Evolutionary conservation across 2,329 filamentous ascomycete genomes (phyloP).

Genomic region (Diaporthe humulicola): DNA sequence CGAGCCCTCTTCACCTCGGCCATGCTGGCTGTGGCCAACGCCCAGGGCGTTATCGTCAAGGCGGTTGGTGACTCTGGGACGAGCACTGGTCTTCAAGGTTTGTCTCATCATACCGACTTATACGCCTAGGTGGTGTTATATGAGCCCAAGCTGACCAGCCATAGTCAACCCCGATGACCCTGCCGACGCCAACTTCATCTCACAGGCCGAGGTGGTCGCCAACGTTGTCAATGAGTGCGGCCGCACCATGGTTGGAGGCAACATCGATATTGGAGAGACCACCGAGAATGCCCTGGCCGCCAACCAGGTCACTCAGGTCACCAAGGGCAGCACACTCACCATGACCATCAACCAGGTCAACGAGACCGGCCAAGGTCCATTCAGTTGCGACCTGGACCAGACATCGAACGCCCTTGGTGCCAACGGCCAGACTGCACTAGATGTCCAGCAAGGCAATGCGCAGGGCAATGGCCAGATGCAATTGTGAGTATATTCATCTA

Average conservation of each 20-base stretch:
- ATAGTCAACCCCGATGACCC: conserved; percentile 29
- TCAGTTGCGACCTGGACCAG: conserved; percentile 62
- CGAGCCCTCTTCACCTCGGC: conserved; percentile 34
- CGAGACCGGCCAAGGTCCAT: conserved; percentile 63
- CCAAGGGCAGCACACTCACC: conserved; percentile 56
- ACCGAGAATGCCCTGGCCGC: conserved; percentile 63
- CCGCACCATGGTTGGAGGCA: conserved; percentile 69
- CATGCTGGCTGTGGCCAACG: conserved; percentile 38
- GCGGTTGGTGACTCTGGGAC: conserved; percentile 35
- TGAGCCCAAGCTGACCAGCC: not conserved
- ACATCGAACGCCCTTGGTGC: conserved; percentile 57
- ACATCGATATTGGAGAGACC: conserved; percentile 69
- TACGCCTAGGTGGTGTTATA: not conserved
- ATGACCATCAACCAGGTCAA: conserved; percentile 63
- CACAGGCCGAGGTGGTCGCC: conserved; percentile 62
- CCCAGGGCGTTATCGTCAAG: conserved; percentile 38
- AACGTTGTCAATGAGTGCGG: conserved; percentile 71
- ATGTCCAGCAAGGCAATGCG: conserved; percentile 60
- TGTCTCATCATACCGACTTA: not conserved
- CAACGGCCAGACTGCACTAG: conserved; percentile 57
- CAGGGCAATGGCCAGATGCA: conserved; percentile 60
- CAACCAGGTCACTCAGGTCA: conserved; percentile 60
- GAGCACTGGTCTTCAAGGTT: conserved; percentile 36
- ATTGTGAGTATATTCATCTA: conserved; percentile 53
- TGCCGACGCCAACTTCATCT: conserved; percentile 70